Percentiles rank a stretch among this genome's conserved stretches.
Evolutionary conservation across 352 stramenopile species (phyloP).

Genomic region (Phytophthora pseudosyringae): DNA sequence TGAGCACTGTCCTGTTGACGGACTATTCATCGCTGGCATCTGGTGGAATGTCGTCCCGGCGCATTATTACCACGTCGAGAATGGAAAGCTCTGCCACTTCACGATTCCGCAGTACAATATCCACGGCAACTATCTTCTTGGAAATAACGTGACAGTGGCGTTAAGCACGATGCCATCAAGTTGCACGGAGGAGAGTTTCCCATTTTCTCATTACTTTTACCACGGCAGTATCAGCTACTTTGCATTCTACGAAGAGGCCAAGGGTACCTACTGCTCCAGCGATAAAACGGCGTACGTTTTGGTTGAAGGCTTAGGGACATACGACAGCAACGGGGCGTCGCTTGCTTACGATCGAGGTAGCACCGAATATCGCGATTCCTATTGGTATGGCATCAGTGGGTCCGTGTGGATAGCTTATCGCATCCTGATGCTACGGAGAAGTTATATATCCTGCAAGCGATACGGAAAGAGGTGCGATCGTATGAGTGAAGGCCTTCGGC

Average conservation of each 20-base stretch:
- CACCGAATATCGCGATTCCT: conserved; percentile 29
- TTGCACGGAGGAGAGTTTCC: conserved; percentile 24
- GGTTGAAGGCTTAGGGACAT: conserved; percentile 30
- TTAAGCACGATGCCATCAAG: conserved; percentile 16
- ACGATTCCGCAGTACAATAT: conserved; percentile 41
- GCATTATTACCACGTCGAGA: conserved; percentile 17
- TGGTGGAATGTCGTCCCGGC: conserved; percentile 42
- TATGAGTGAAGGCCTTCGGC: conserved; percentile 19
- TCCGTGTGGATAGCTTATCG: conserved; percentile 34
- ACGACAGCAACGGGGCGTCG: conserved; percentile 33
- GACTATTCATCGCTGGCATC: conserved; percentile 36
- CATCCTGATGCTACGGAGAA: conserved; percentile 32
- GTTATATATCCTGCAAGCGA: conserved; percentile 36
- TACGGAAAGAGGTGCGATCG: conserved; percentile 36
- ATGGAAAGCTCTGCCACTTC: conserved; percentile 34
- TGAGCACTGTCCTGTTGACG: conserved; percentile 30
- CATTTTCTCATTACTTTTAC: conserved; percentile 41
- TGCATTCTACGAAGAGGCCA: conserved; percentile 38
- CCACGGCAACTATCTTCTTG: conserved; percentile 34
- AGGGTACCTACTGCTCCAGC: conserved; percentile 30
- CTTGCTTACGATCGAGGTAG: conserved; percentile 26
- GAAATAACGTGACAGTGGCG: conserved; percentile 19
- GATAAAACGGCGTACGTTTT: conserved; percentile 40
- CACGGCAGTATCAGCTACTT: conserved; percentile 39
- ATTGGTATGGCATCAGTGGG: conserved; percentile 35